These are phyloP conservation scores for Diophrys sp. DNA, from an alignment of 73 alveolate genomes.

Conservation along the genomic window DNA sequence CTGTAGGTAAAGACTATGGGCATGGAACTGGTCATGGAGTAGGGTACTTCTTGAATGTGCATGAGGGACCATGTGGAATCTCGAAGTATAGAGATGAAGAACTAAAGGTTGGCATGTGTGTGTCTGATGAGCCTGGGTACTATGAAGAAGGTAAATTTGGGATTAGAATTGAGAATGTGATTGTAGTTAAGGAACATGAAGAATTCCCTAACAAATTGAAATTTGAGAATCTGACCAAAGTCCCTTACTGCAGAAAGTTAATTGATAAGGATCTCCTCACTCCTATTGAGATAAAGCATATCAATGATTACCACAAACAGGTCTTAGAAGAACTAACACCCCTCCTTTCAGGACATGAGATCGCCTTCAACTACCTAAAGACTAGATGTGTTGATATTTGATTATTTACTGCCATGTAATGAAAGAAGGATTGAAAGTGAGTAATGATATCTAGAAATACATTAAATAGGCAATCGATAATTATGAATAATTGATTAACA, in stretches of 20 bases:
- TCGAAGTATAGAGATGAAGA: constrained; percentile 44
- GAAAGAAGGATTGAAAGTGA: constrained; percentile 50
- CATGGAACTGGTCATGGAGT: constrained; percentile 99
- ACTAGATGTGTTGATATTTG: no score
- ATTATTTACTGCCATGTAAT: constrained; percentile 19
- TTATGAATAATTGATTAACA: neutral
- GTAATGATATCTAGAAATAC: constrained; percentile 48
- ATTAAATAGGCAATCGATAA: neutral
- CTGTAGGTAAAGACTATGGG: constrained; percentile 87
- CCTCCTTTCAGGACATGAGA: constrained; percentile 44
- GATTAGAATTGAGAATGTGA: constrained; percentile 90
- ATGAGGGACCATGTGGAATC: constrained; percentile 97
- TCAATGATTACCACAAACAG: constrained; percentile 71
- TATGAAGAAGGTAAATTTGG: constrained; percentile 91
- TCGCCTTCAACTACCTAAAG: constrained; percentile 49
- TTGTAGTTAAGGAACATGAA: constrained; percentile 55
- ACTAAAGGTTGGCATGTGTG: constrained; percentile 62
- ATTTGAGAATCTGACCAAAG: constrained; percentile 85
- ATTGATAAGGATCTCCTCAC: constrained; percentile 69
- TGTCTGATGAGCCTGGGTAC: constrained; percentile 92
- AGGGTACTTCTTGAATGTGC: constrained; percentile 96
- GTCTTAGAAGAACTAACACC: constrained; percentile 67
- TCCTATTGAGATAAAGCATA: constrained; percentile 63
- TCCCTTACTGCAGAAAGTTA: constrained; percentile 90
- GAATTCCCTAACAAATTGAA: constrained; percentile 30